These are phyloP conservation scores for Pachyrhizus erosus DNA, from an alignment of 306 rosid genomes.

Conservation along the genomic window DNA sequence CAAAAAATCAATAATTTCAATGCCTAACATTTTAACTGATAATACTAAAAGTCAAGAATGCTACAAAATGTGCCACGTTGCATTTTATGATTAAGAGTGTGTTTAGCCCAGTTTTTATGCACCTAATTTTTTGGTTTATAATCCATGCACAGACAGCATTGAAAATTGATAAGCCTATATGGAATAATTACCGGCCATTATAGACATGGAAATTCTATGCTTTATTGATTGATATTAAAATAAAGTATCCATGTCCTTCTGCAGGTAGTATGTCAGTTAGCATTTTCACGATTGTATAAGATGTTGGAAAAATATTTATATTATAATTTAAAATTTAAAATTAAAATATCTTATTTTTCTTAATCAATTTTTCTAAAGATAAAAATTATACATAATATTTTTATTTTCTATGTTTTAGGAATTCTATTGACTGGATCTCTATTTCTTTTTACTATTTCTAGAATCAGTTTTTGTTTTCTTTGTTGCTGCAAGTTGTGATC, in stretches of 20 bases:
- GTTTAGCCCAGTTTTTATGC: background rate
- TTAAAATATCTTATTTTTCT: no score
- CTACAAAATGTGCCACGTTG: background rate
- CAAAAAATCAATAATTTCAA: background rate
- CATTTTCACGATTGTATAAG: background rate
- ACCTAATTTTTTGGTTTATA: background rate
- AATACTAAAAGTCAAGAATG: background rate
- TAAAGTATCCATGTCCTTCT: background rate
- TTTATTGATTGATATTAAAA: background rate
- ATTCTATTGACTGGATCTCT: no score
- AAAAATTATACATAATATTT: no score
- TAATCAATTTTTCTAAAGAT: no score
- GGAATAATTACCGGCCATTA: background rate
- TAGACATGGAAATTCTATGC: background rate
- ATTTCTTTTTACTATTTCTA: no score
- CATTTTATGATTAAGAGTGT: background rate
- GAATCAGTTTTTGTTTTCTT: no score
- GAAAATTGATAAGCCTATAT: background rate
- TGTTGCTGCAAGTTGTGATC: no score
- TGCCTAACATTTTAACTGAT: background rate
- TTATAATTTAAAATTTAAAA: no score
- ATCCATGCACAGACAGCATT: background rate
- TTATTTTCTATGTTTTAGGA: no score
- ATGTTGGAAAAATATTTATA: no score
- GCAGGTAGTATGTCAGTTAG: background rate